Conservation (phyloP, 2,329 filamentous ascomycete species). For the Aspergillus texensis region DNA sequence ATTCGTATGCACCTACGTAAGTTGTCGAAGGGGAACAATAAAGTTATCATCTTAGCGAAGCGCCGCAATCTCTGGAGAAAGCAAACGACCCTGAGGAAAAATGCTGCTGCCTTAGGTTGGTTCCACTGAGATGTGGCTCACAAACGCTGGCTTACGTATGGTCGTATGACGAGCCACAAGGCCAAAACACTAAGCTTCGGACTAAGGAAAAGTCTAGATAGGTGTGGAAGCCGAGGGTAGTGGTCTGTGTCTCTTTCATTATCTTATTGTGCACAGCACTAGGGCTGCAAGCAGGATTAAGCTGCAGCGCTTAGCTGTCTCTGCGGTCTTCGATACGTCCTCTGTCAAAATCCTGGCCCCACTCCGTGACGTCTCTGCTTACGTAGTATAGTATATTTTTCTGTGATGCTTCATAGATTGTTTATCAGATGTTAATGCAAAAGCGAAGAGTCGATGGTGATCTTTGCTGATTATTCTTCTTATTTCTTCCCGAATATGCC, state of each 20-base stretch:
- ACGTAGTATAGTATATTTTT: conserved; percentile 17
- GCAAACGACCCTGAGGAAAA: conserved; percentile 3
- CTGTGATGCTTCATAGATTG: neutral
- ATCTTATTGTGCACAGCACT: neutral
- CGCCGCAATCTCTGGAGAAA: conserved; percentile 9
- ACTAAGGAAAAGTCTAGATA: conserved; percentile 8
- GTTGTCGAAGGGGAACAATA: conserved; percentile 9
- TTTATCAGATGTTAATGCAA: conserved; percentile 6
- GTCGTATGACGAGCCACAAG: conserved; percentile 9
- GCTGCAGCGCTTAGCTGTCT: conserved; percentile 2
- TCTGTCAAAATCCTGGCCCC: conserved; percentile 17
- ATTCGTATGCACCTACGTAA: conserved; percentile 30
- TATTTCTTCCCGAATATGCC: neutral
- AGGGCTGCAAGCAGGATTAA: neutral
- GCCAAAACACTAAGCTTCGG: conserved; percentile 3
- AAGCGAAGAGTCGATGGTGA: neutral
- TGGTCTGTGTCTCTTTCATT: neutral
- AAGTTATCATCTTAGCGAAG: conserved; percentile 11
- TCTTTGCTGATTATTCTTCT: neutral
- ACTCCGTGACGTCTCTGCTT: conserved; percentile 27
- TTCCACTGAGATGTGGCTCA: conserved; percentile 6
- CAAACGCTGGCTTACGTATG: conserved; percentile 11
- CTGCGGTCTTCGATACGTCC: conserved; percentile 7
- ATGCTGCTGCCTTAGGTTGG: conserved; percentile 9
- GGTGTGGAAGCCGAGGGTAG: neutral